These are phyloP conservation scores for Aspergillus nomiae DNA, from an alignment of 2,329 filamentous ascomycete genomes.

Conservation along the genomic window DNA sequence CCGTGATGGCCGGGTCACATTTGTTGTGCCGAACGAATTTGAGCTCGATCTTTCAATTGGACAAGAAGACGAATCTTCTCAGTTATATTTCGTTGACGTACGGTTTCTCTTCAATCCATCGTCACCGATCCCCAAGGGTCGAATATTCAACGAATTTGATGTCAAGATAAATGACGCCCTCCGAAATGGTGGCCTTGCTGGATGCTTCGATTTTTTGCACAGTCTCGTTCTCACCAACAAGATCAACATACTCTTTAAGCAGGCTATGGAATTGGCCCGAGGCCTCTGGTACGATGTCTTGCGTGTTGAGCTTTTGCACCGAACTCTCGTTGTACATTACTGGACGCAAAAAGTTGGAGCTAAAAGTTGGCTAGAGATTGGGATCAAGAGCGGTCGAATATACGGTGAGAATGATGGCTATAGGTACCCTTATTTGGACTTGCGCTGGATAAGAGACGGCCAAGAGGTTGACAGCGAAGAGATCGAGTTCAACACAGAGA, in stretches of 20 bases:
- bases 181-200: slow-evolving; percentile 68
- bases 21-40: slow-evolving; percentile 79
- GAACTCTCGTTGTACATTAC: slow-evolving; percentile 85
- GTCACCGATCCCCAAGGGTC: slow-evolving; percentile 62
- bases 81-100: slow-evolving; percentile 94
- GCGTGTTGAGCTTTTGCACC: slow-evolving; percentile 75
- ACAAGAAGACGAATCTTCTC: slow-evolving; percentile 77
- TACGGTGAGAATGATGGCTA: slow-evolving; percentile 11
- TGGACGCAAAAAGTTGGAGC: slow-evolving; percentile 72
- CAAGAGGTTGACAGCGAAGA: slow-evolving; percentile 70
- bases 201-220: slow-evolving; percentile 85
- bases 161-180: slow-evolving; percentile 71
- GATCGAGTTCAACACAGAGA: slow-evolving; percentile 66
- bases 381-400: slow-evolving; percentile 53
- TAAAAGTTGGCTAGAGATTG: slow-evolving; percentile 91
- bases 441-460: slow-evolving; percentile 82
- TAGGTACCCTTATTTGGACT: slow-evolving; percentile 37
- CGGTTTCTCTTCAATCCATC: slow-evolving; percentile 78
- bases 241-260: slow-evolving; percentile 76
- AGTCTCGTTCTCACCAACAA: slow-evolving; percentile 89
- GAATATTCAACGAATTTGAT: slow-evolving; percentile 68
- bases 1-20: slow-evolving; percentile 84
- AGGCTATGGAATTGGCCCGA: slow-evolving; percentile 70
- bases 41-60: slow-evolving; percentile 91
- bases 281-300: slow-evolving; percentile 77